Evolutionary conservation across 257 asterid genomes (phyloP), one percentile per base, ranked within the genome.

Genomic region (Solanum chmielewskii): DNA sequence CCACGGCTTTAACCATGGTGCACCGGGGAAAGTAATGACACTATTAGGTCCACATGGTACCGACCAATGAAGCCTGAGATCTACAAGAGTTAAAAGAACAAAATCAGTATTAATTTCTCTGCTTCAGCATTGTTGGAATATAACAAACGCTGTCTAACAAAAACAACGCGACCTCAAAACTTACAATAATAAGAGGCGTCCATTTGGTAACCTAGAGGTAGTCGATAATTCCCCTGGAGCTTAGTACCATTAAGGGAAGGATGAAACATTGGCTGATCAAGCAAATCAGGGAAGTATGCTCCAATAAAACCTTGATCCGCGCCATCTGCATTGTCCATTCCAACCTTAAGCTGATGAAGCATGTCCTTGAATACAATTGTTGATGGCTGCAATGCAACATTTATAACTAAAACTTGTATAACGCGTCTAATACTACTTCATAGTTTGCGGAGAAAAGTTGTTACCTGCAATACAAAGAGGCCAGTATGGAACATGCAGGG

Each of bases 401-500:
- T 10, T 80, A 18, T 80, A 47, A 80, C 44, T 80, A 80, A 33
- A 33, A 45, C 42, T 41, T 14, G 21, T 2, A 2, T 12, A 74
- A 5, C 39, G 39, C 52, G 4, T 11, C 31, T 21, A n/a, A 42
- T 25, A 41, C 83, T 25, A 41, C 83, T 41, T 41, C 29, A 41
- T 16, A 20, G n/a, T 2, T n/a, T 4, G 4, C 27, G 42, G 25
- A 45, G 66, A 23, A 39, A 37, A 11, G 9, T 37, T n/a, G 56
- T 37, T 89, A 96, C 99, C 99, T 95, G 94, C 93, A 96, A 86
- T 9, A 96, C 99, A 83, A 96, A 96, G 7, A 96, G 98, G 13
- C 99, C 99, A 16, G 99, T 95, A 87, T 96, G 99, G 92, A 96
- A 96, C 87, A 96, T 92, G 95, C 99, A 96, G 20, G 99, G 99